Conservation (phyloP, 2,329 filamentous ascomycete species). For the Leptographium lundbergii region DNA sequence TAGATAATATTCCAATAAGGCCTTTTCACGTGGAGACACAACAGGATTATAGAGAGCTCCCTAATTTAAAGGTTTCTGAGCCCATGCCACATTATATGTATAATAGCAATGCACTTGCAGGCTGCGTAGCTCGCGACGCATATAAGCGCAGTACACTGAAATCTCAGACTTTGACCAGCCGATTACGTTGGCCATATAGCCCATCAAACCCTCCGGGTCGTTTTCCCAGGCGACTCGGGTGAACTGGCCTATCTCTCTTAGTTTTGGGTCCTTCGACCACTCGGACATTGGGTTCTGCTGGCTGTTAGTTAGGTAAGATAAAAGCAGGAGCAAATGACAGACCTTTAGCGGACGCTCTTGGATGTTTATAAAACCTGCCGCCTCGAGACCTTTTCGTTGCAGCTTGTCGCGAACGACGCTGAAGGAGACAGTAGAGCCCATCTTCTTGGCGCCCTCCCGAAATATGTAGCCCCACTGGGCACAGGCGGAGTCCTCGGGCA, state of each 20-base stretch:
- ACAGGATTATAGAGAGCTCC: no score
- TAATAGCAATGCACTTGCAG: slow-evolving; percentile 5
- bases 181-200: slow-evolving; percentile 7
- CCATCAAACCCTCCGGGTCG: slow-evolving; percentile 9
- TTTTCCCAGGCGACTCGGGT: neutral
- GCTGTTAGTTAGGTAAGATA: neutral
- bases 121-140: slow-evolving; percentile 7
- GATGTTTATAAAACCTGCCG: neutral
- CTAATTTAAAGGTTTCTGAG: neutral
- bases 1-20: neutral
- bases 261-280: neutral
- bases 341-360: neutral
- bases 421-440: neutral
- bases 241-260: neutral
- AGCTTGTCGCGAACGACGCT: neutral
- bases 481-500: slow-evolving; percentile 10
- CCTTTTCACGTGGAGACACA: neutral
- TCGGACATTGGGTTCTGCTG: neutral
- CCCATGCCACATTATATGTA: neutral
- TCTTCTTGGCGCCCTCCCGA: neutral
- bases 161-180: slow-evolving; percentile 11
- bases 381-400: neutral
- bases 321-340: neutral
- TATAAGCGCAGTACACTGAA: slow-evolving; percentile 6
- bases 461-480: slow-evolving; percentile 13